Base-by-base conservation (phyloP, 441 rosid species). In the Eruca vesicaria region DNA sequence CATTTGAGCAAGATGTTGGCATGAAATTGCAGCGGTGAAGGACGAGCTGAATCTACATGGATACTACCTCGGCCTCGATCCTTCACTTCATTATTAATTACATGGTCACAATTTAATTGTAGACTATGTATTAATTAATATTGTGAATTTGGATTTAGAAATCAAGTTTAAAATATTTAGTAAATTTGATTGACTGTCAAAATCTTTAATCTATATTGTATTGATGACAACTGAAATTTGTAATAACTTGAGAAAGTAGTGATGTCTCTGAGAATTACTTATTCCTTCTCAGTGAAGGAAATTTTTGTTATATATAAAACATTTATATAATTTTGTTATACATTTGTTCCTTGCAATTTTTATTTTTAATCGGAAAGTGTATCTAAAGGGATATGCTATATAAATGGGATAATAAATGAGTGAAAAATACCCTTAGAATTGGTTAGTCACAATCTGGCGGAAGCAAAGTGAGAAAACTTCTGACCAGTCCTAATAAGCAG, bases 1-100 rank as follows among this genome's bases (percentile, higher is more conserved):
- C 81, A 73, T 78, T 78, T 78, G 71, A 78, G 81, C 81, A 78
- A 78, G 78, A 78, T 63, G 67, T 73, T 78, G 73, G 57, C 74
- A 78, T 63, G 71, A 68, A 45, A 35, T 23, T 62, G 32, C 15
- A 19, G 36, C 9, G 56, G 66, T 68, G 81, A 78, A 78, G 78
- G 78, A 73, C 48, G 78, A 78, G 74, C 21, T 12, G 52, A 55
- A 43, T 26, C 43, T 41, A 26, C 14, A 68, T 63, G 0, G 8
- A 43, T 56, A 10, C 16, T 33, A 19, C 78, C 78, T 78, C 81
- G 78, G 73, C 81, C 78, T 78, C 81, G 75, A 78, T 78, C 78
- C 81, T 78, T 78, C 81, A 78, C 71, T 8, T 57, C 0, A 0
- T 52, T 55, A 67, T 28, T 65, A 1, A 6, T 45, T 64, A 58